Conservation (phyloP, 2,329 filamentous ascomycete species). For the Penicillium sp. region DNA sequence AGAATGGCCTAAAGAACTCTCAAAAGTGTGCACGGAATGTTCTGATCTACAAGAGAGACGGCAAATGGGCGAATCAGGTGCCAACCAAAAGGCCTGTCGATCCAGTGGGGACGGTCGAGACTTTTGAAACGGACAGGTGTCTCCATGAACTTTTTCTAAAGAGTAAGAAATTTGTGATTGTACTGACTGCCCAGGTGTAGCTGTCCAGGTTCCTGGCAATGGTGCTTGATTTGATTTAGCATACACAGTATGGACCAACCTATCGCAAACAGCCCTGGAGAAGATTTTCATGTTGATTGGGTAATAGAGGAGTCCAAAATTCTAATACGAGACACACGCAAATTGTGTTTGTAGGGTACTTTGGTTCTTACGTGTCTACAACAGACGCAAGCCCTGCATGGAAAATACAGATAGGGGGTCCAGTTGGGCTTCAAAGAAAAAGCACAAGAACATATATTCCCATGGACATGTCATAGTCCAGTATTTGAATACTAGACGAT, state of each 20-base stretch:
- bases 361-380: neutral
- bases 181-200: too few species aligned
- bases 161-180: too few species aligned
- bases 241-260: too few species aligned
- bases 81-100: neutral
- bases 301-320: too few species aligned
- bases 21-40: neutral
- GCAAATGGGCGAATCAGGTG: neutral
- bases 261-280: too few species aligned
- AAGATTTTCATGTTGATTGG: too few species aligned
- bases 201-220: neutral
- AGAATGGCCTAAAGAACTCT: neutral
- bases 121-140: constrained; percentile 10
- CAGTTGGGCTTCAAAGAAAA: neutral
- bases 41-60: neutral
- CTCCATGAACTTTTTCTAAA: neutral
- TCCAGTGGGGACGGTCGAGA: neutral
- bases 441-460: too few species aligned
- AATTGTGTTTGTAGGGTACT: neutral
- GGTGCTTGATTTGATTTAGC: too few species aligned
- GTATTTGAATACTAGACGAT: neutral
- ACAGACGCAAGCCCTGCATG: constrained; percentile 5
- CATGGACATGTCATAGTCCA: neutral
- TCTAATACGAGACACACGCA: neutral
- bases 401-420: neutral